Conservation (phyloP, 2,329 filamentous ascomycete genomes). For the Capronia coronata region DNA sequence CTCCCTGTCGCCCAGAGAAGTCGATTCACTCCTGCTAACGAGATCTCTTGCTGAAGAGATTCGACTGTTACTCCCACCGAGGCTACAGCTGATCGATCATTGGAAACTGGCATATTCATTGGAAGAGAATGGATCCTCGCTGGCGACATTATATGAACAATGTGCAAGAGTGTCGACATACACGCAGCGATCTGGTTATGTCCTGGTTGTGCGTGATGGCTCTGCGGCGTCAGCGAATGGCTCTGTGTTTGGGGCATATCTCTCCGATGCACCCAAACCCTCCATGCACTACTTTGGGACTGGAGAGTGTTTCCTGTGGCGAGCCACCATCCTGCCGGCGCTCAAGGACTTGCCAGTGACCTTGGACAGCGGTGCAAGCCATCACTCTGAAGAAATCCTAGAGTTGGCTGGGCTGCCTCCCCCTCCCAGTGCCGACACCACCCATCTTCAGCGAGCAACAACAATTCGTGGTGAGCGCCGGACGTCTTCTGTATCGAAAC, state of each 20-base stretch:
- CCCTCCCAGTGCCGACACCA: slow-evolving; percentile 62
- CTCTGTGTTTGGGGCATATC: slow-evolving; percentile 79
- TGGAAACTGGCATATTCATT: slow-evolving; percentile 86
- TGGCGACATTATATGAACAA: slow-evolving; percentile 78
- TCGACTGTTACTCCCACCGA: slow-evolving; percentile 74
- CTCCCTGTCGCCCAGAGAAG: slow-evolving; percentile 50
- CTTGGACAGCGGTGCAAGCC: slow-evolving; percentile 2
- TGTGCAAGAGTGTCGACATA: slow-evolving; percentile 58
- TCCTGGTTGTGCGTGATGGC: slow-evolving; percentile 76
- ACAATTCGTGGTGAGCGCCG: slow-evolving; percentile 44
- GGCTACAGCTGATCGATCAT: slow-evolving; percentile 76
- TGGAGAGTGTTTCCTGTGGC: slow-evolving; percentile 92
- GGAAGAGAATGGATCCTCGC: slow-evolving; percentile 82
- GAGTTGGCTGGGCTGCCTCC: slow-evolving; percentile 57
- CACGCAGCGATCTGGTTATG: slow-evolving; percentile 71
- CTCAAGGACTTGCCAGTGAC: slow-evolving; percentile 33
- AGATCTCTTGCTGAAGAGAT: slow-evolving; percentile 83
- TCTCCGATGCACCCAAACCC: slow-evolving; percentile 80
- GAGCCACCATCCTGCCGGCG: slow-evolving; percentile 60
- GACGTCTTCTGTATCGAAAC: slow-evolving; percentile 31
- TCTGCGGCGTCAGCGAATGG: slow-evolving; percentile 30
- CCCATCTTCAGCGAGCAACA: slow-evolving; percentile 55
- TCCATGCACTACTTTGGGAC: slow-evolving; percentile 85
- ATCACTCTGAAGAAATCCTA: slow-evolving; percentile 36
- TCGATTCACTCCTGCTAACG: slow-evolving; percentile 56